These are phyloP conservation scores for Paracamarosporium sp. DNA, from an alignment of 2,329 filamentous ascomycete species.

Conservation along the genomic window DNA sequence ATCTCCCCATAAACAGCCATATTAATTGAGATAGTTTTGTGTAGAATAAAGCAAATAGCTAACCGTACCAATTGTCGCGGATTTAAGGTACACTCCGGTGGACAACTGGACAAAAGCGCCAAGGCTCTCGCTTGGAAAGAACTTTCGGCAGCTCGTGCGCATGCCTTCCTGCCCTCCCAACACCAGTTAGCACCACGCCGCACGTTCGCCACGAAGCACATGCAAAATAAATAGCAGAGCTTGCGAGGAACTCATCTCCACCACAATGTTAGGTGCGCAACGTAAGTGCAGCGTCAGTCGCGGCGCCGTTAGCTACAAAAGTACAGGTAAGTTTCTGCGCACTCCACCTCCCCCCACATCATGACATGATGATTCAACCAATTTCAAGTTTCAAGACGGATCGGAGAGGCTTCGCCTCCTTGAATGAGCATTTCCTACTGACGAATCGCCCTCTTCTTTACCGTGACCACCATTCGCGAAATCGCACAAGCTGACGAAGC, in stretches of 20 bases:
- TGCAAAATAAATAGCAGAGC: neutral
- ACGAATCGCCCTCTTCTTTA: neutral
- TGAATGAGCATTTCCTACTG: conserved; percentile 32
- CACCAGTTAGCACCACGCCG: neutral
- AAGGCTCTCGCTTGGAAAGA: conserved; percentile 8
- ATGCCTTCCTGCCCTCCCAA: neutral
- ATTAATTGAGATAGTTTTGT: no score
- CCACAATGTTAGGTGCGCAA: neutral
- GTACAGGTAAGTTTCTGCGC: conserved; percentile 1
- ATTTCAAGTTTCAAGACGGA: conserved; percentile 45
- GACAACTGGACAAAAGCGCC: neutral
- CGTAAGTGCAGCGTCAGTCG: neutral
- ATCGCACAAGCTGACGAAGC: neutral
- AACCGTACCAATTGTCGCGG: no score
- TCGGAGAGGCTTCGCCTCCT: conserved; percentile 39
- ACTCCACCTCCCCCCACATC: neutral
- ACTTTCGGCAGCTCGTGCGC: neutral
- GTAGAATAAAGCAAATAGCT: no score
- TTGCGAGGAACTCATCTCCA: neutral
- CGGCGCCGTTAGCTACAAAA: neutral
- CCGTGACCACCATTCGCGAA: neutral
- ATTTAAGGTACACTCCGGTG: no score
- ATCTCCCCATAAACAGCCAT: no score
- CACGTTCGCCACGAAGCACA: neutral
- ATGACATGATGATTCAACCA: conserved; percentile 35